Conservation (phyloP, 2,329 filamentous ascomycete genomes). For the Geoglossum cookeanum region DNA sequence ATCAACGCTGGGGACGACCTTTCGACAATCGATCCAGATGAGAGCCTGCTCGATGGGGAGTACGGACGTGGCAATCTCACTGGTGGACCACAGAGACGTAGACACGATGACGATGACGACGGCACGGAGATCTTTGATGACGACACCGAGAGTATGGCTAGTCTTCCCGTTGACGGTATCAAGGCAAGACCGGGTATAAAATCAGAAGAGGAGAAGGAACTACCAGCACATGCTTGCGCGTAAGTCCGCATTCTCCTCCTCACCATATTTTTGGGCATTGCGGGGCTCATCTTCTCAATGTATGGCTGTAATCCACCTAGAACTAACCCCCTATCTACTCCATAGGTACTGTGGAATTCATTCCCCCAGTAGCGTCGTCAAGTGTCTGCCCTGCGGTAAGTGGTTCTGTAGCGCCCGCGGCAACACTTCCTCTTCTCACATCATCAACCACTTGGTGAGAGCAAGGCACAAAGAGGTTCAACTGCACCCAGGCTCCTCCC, state of each 20-base stretch:
- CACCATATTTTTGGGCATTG: not conserved
- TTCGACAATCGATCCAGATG: conserved; percentile 54
- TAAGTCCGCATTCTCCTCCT: conserved; percentile 31
- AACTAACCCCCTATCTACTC: conserved; percentile 1
- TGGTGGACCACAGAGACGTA: conserved; percentile 41
- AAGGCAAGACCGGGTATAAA: conserved; percentile 35
- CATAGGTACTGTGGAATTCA: conserved; percentile 89
- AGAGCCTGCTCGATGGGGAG: conserved; percentile 56
- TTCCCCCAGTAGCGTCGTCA: conserved; percentile 85
- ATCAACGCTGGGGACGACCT: conserved; percentile 78
- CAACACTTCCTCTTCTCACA: conserved; percentile 91
- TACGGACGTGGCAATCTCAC: conserved; percentile 37
- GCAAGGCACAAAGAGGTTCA: conserved; percentile 98
- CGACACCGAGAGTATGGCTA: conserved; percentile 57
- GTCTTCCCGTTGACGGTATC: conserved; percentile 58
- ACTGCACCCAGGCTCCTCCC: conserved; percentile 76
- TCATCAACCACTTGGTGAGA: conserved; percentile 93
- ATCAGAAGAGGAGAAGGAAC: conserved; percentile 68
- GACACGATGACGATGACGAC: conserved; percentile 77
- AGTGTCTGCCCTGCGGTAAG: conserved; percentile 87
- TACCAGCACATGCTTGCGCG: conserved; percentile 90
- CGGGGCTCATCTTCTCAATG: conserved; percentile 3
- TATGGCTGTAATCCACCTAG: conserved; percentile 5
- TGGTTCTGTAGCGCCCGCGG: conserved; percentile 98
- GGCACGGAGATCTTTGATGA: conserved; percentile 71